These are phyloP conservation scores for Inosperma sp. DNA, from an alignment of 768 basidiomycete genomes.

Conservation along the genomic window DNA sequence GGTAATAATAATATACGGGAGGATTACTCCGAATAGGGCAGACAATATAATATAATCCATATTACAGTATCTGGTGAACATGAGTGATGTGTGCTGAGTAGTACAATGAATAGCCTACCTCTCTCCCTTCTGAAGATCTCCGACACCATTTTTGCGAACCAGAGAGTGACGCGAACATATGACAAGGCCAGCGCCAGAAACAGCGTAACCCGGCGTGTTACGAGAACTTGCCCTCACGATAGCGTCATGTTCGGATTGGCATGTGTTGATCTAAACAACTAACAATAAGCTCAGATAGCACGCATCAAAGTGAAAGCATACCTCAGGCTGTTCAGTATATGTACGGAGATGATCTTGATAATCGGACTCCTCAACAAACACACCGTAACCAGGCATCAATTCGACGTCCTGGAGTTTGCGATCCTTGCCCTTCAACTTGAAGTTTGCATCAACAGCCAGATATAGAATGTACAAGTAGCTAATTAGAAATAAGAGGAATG, in stretches of 20 bases:
- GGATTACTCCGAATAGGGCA: not conserved
- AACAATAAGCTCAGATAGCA: not conserved
- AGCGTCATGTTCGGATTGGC: constrained; percentile 16
- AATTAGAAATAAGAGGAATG: no score
- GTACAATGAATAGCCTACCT: not conserved
- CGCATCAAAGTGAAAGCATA: not conserved
- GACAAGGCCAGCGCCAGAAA: constrained; percentile 7
- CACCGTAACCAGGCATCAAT: constrained; percentile 14
- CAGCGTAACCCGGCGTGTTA: constrained; percentile 9
- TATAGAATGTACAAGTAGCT: constrained; percentile 17
- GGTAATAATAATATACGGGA: constrained; percentile 7
- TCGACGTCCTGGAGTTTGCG: constrained; percentile 14
- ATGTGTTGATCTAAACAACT: constrained; percentile 15
- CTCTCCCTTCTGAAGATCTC: not conserved
- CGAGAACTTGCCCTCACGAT: constrained; percentile 11
- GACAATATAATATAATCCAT: no score
- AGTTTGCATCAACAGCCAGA: constrained; percentile 22
- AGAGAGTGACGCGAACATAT: constrained; percentile 5
- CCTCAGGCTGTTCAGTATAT: constrained; percentile 15
- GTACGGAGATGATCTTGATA: constrained; percentile 11
- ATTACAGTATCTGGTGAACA: constrained; percentile 15
- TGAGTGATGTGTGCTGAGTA: not conserved
- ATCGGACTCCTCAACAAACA: constrained; percentile 2
- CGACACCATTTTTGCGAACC: constrained; percentile 1
- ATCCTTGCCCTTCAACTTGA: constrained; percentile 21